These are phyloP conservation scores for Moniliella sp. DNA, from an alignment of 1,284 basidiomycete genomes.

Conservation along the genomic window DNA sequence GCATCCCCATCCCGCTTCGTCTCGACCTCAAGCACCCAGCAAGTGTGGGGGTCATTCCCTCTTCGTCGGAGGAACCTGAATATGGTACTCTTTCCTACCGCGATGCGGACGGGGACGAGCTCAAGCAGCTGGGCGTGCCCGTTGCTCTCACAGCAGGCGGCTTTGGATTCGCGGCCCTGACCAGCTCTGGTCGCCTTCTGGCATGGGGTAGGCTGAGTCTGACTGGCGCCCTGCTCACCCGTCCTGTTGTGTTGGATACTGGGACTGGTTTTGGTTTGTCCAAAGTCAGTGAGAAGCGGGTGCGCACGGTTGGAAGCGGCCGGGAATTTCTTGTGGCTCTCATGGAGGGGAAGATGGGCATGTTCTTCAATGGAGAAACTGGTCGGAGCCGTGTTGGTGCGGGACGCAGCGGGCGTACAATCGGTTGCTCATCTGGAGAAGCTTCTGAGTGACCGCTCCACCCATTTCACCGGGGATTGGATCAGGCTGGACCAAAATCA, in stretches of 20 bases:
- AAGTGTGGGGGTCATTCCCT: too few species aligned
- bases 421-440: too few species aligned
- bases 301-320: conserved; percentile 1
- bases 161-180: conserved; percentile 12
- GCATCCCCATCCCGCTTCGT: background rate
- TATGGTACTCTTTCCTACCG: background rate
- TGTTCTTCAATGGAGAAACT: too few species aligned
- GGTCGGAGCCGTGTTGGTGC: too few species aligned
- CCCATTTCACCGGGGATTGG: too few species aligned
- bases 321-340: conserved; percentile 49
- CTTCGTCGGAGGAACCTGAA: too few species aligned
- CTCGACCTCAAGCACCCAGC: background rate
- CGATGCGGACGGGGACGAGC: conserved; percentile 1
- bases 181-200: conserved; percentile 7
- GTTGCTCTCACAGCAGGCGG: conserved; percentile 11
- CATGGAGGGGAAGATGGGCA: too few species aligned
- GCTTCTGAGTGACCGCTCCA: too few species aligned
- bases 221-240: too few species aligned
- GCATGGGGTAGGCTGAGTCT: conserved; percentile 12
- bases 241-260: conserved; percentile 5
- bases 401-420: too few species aligned
- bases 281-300: background rate
- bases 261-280: background rate
- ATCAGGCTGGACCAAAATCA: too few species aligned
- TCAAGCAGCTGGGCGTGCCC: background rate